phyloP scores from a whole-genome alignment of 2,329 filamentous ascomycete species.

The Stromatinia cepivora region DNA sequence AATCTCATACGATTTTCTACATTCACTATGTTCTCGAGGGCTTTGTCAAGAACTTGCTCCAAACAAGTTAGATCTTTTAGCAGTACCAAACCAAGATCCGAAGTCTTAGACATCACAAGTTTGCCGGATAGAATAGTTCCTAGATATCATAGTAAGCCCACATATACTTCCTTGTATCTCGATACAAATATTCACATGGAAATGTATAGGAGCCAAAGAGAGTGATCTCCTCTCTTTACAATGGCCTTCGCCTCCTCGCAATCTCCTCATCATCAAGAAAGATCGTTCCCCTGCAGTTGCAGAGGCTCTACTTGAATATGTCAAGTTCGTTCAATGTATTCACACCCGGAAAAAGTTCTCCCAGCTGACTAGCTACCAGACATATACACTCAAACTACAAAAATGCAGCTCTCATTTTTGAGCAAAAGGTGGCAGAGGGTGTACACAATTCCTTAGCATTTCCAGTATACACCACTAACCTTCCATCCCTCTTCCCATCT shows the following conservation, averaged over 20 bases:
- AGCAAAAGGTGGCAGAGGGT: conserved; percentile 69
- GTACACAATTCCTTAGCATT: conserved; percentile 71
- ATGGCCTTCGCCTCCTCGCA: conserved; percentile 68
- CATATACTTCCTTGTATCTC: neutral
- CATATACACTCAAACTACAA: conserved; percentile 82
- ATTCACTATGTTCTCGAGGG: conserved; percentile 30
- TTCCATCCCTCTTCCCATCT: conserved; percentile 56
- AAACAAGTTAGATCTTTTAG: conserved; percentile 47
- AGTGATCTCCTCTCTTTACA: conserved; percentile 64
- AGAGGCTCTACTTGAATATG: conserved; percentile 43
- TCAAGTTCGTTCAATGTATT: conserved; percentile 35
- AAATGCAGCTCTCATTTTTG: conserved; percentile 77
- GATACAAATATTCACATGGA: conserved; percentile 43
- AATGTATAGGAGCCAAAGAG: conserved; percentile 50
- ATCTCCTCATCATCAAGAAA: conserved; percentile 69
- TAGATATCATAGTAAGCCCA: conserved; percentile 58
- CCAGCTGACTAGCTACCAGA: conserved; percentile 43
- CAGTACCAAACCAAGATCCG: conserved; percentile 46
- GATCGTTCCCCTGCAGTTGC: conserved; percentile 50
- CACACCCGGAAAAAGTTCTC: neutral
- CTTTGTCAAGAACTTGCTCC: conserved; percentile 20
- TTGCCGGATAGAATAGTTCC: conserved; percentile 61
- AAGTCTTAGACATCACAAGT: conserved; percentile 52
- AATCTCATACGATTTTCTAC: neutral
- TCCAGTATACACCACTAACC: conserved; percentile 63